Evolutionary conservation across 2,329 filamentous ascomycete genomes (phyloP).

Genomic region (Aspergillus glaucus): DNA sequence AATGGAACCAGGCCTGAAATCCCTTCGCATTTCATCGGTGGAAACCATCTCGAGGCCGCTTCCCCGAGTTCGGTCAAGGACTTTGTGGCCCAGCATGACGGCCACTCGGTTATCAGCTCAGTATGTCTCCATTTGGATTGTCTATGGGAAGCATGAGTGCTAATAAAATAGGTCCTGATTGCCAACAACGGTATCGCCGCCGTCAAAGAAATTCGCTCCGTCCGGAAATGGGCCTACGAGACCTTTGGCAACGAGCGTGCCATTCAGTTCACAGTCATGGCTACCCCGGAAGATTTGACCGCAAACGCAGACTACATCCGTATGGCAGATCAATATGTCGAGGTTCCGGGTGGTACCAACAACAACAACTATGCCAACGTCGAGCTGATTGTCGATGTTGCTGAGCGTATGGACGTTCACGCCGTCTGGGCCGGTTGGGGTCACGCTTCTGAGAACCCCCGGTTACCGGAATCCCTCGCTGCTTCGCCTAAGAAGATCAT

Average conservation of each 20-base stretch:
- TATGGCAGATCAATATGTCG: conserved; percentile 99
- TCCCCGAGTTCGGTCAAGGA: conserved; percentile 86
- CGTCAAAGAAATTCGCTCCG: conserved; percentile 97
- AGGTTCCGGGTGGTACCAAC: conserved; percentile 97
- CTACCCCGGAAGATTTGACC: conserved; percentile 92
- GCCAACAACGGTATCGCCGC: conserved; percentile 99
- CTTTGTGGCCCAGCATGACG: conserved; percentile 82
- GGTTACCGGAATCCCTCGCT: conserved; percentile 89
- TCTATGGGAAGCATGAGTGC: not conserved
- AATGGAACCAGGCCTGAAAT: conserved; percentile 66
- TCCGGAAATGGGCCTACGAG: conserved; percentile 99
- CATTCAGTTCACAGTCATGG: conserved; percentile 99
- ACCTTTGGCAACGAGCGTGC: conserved; percentile 96
- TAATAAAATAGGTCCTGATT: conserved; percentile 69
- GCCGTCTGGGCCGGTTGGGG: conserved; percentile 99
- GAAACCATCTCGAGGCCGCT: conserved; percentile 78
- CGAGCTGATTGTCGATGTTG: conserved; percentile 96
- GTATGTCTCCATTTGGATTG: conserved; percentile 51
- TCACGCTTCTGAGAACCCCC: conserved; percentile 97
- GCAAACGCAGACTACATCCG: conserved; percentile 99
- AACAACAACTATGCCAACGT: conserved; percentile 99
- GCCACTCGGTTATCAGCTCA: conserved; percentile 97
- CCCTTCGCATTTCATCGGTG: conserved; percentile 91
- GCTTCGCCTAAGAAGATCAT: conserved; percentile 98
- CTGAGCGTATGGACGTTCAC: conserved; percentile 96